phyloP scores from a whole-genome alignment of 768 basidiomycete species.

The Nevesoporus exiguus region DNA sequence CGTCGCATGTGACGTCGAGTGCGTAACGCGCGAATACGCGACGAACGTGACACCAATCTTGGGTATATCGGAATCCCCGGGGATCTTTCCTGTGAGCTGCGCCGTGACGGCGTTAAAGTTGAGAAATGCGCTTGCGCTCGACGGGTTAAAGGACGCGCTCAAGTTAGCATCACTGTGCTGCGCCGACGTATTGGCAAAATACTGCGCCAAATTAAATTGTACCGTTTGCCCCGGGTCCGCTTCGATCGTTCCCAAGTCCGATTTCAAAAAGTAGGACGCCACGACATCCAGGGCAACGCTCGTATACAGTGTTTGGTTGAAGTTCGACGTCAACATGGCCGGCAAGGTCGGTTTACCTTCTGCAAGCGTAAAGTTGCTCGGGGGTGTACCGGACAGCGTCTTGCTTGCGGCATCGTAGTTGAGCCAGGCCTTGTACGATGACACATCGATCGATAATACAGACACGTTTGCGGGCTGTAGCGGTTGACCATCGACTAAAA shows the following conservation, averaged over 20 bases:
- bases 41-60: constrained; percentile 57
- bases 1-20: constrained; percentile 66
- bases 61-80: constrained; percentile 39
- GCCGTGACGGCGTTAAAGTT: constrained; percentile 45
- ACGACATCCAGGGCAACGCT: constrained; percentile 64
- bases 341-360: constrained; percentile 45
- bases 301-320: constrained; percentile 65
- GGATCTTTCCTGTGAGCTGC: constrained; percentile 55
- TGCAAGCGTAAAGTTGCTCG: constrained; percentile 37
- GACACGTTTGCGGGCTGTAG: constrained; percentile 60
- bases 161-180: constrained; percentile 48
- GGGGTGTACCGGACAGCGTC: constrained; percentile 66
- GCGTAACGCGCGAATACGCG: constrained; percentile 62
- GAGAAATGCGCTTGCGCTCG: constrained; percentile 47
- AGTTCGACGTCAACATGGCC: constrained; percentile 56
- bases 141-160: constrained; percentile 54
- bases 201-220: constrained; percentile 50
- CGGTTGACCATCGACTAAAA: constrained; percentile 58
- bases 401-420: constrained; percentile 52
- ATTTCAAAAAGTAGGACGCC: constrained; percentile 66
- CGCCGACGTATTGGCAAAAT: constrained; percentile 47
- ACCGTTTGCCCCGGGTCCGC: constrained; percentile 50
- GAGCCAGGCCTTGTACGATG: constrained; percentile 54
- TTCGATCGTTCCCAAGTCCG: constrained; percentile 54
- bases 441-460: constrained; percentile 55